Evolutionary conservation across 2,329 filamentous ascomycete species (phyloP).

Genomic region (Penicillium sp.): DNA sequence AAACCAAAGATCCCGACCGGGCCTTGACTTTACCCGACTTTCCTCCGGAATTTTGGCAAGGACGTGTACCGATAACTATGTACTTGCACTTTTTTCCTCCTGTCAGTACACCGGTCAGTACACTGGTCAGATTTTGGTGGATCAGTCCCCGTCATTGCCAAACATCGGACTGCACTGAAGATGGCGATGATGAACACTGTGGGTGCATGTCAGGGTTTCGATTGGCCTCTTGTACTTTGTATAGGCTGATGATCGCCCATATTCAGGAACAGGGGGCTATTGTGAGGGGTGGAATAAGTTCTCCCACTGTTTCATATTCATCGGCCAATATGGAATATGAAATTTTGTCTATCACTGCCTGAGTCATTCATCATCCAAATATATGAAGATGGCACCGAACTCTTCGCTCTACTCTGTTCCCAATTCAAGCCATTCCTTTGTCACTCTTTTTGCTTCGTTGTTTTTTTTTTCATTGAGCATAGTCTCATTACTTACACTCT

Average conservation of each 20-base stretch:
- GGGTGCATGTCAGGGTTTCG: background rate
- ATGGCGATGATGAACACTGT: constrained; percentile 15
- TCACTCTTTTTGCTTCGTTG: background rate
- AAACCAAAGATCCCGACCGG: constrained; percentile 6
- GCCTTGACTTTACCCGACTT: background rate
- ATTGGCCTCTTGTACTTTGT: background rate
- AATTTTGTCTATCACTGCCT: background rate
- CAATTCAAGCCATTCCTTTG: background rate
- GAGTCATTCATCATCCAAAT: background rate
- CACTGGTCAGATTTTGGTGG: constrained; percentile 4
- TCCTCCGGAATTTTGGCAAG: background rate
- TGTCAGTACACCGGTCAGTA: constrained; percentile 1
- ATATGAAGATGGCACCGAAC: background rate
- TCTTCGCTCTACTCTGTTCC: background rate
- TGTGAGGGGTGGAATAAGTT: background rate
- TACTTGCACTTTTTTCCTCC: background rate
- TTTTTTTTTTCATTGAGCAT: background rate
- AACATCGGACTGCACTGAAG: constrained; percentile 9
- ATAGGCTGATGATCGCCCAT: background rate
- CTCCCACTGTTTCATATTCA: background rate
- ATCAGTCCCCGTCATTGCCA: constrained; percentile 5
- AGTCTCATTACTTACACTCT: background rate
- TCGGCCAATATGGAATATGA: background rate
- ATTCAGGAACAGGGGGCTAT: background rate
- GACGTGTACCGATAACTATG: background rate